Base-by-base conservation (phyloP, 306 rosid species). In the Cicer chorassanicum region DNA sequence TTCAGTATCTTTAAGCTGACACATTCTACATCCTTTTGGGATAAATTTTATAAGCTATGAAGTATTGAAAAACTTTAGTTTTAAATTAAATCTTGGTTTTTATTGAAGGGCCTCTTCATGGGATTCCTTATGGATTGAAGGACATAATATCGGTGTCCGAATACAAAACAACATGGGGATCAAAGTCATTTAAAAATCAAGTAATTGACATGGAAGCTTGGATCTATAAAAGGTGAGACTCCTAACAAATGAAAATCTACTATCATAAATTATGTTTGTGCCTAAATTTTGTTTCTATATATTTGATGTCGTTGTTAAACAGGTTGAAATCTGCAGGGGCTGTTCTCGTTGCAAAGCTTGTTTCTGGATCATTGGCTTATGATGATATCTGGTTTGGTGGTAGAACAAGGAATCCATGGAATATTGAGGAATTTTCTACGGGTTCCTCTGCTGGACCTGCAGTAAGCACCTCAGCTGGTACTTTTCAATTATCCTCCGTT, bases 331-430 rank as follows among this genome's bases (percentile, higher is more conserved):
- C 86, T 54, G 86, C 88, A 0, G 93, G 89, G 63, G 89, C 89
- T 1, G 88, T 93, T 86, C 96, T 93, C 14, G 88, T 89, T 77
- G 91, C 96, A 50, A 93, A 89, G 83, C 95, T 90, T 81, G 98
- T 86, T 77, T 15, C 93, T 53, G 93, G 95, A 73, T 85, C 89
- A 9, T 82, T 93, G 80, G 96, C 96, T 54, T 93, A 89, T 75
- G 91, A 93, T 80, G 97, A 90, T 78, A 84, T 93, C 64, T 89
- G 93, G 98, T 93, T 89, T 63, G 95, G 95, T 8, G 93, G 97
- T 10, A 81, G 95, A 83, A 89, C 97, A 4, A 90, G 93, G 78
- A 90, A 89, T 53, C 90, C 89, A 8, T 89, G 97, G 98, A 93
- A 89, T 76, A 86, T 93, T 36, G 83, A 85, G 80, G 93, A 93